phyloP scores from a whole-genome alignment of 1,284 basidiomycete genomes.

The Apiotrichum laibachii region DNA sequence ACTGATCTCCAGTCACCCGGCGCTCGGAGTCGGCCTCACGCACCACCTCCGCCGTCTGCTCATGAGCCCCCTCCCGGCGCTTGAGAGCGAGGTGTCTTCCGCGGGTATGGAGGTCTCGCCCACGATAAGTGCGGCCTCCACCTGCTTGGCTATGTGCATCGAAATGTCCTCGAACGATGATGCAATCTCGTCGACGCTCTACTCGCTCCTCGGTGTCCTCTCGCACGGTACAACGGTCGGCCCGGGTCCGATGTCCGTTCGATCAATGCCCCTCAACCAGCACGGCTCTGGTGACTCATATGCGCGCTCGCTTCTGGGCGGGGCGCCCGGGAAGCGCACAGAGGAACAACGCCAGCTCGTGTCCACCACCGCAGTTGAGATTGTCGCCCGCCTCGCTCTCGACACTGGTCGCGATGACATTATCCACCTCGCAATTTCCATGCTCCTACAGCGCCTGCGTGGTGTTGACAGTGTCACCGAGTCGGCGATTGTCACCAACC shows the following conservation, averaged over 20 bases:
- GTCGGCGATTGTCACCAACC: constrained; percentile 83
- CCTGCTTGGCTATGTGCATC: constrained; percentile 84
- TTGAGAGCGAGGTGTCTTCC: constrained; percentile 73
- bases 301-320: constrained; percentile 4
- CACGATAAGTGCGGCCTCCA: constrained; percentile 76
- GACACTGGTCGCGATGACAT: constrained; percentile 81
- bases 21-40: constrained; percentile 72
- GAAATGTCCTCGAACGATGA: constrained; percentile 85
- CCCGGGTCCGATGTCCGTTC: constrained; percentile 26
- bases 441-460: constrained; percentile 84
- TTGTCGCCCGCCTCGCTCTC: constrained; percentile 76
- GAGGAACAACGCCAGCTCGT: constrained; percentile 82
- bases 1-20: constrained; percentile 65
- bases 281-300: constrained; percentile 1
- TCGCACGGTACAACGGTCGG: constrained; percentile 57
- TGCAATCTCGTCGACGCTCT: constrained; percentile 90
- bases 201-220: constrained; percentile 89
- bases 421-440: constrained; percentile 79
- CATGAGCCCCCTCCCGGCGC: constrained; percentile 80
- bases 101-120: constrained; percentile 53
- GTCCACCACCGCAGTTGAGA: constrained; percentile 84
- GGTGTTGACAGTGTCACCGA: constrained; percentile 81
- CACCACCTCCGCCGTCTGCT: constrained; percentile 82
- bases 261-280: constrained; percentile 22
- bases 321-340: constrained; percentile 48